Percentiles rank a stretch among this genome's conserved stretches.
These are phyloP conservation scores for Euphorbia tirucalli DNA, from an alignment of 345 rosid species.

Conservation along the genomic window DNA sequence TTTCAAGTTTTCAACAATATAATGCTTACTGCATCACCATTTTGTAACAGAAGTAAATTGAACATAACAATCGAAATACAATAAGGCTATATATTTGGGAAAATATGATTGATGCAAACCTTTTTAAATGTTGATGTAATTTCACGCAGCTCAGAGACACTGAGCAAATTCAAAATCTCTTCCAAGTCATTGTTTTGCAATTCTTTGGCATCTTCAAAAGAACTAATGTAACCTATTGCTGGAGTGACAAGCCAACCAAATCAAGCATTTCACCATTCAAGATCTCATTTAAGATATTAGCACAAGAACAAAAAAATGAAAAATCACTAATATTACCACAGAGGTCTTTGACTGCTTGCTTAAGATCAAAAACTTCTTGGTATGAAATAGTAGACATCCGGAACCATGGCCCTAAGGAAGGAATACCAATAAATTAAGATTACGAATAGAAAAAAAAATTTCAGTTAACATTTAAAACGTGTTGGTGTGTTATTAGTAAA, in stretches of 20 bases:
- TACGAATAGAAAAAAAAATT: background rate
- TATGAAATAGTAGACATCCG: conserved; percentile 65
- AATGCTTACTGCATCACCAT: background rate
- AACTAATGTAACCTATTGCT: conserved; percentile 54
- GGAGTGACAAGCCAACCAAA: conserved; percentile 26
- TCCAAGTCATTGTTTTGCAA: conserved; percentile 39
- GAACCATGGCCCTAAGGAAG: conserved; percentile 81
- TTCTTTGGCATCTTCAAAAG: conserved; percentile 39
- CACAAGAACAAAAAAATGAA: conserved; percentile 2
- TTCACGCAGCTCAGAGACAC: conserved; percentile 65
- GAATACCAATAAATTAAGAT: background rate
- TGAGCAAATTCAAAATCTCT: conserved; percentile 54
- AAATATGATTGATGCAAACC: conserved; percentile 38
- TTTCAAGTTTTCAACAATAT: too few relatives aligned
- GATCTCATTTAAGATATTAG: conserved; percentile 1
- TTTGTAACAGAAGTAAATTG: background rate
- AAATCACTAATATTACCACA: conserved; percentile 42
- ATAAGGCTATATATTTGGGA: background rate
- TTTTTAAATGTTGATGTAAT: conserved; percentile 47
- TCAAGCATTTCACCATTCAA: conserved; percentile 6
- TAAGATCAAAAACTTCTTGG: conserved; percentile 56
- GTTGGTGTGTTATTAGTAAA: background rate
- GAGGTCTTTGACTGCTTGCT: conserved; percentile 55
- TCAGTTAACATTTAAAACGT: background rate
- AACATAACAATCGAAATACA: background rate